These are phyloP conservation scores for Panellus pusillus DNA, from an alignment of 768 basidiomycete genomes.

Conservation along the genomic window DNA sequence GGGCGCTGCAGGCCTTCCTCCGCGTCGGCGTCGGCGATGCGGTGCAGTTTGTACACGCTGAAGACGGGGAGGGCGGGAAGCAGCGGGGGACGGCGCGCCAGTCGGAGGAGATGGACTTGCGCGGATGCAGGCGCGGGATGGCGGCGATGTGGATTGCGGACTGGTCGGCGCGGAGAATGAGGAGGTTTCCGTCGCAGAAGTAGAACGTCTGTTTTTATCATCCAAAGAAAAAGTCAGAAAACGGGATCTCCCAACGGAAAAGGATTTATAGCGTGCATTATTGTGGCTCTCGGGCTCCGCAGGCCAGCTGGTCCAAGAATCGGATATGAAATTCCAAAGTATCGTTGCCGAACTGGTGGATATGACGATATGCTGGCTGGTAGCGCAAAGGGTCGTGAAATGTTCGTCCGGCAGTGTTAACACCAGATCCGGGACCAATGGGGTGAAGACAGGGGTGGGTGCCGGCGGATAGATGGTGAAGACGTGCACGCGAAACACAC, in stretches of 20 bases:
- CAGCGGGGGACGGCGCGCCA: no score
- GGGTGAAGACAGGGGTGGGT: not conserved
- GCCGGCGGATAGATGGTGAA: constrained; percentile 8
- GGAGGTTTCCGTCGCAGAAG: constrained; percentile 9
- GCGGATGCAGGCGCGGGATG: constrained; percentile 4
- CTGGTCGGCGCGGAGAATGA: constrained; percentile 2
- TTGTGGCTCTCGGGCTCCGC: not conserved
- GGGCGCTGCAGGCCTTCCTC: not conserved
- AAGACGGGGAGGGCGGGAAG: not conserved
- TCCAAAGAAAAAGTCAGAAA: not conserved
- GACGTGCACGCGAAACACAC: constrained; percentile 9
- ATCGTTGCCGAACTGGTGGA: not conserved
- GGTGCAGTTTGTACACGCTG: not conserved
- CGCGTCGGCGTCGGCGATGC: not conserved
- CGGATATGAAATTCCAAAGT: constrained; percentile 15
- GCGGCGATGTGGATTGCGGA: not conserved
- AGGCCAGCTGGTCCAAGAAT: constrained; percentile 14
- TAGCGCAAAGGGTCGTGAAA: constrained; percentile 2
- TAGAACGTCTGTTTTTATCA: constrained; percentile 11
- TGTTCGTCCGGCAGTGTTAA: not conserved
- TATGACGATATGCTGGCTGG: constrained; percentile 8
- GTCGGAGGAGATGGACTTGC: not conserved
- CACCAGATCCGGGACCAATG: not conserved
- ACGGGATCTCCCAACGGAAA: not conserved
- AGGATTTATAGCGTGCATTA: constrained; percentile 1